These are phyloP conservation scores for Saccharomycopsis sp. DNA, from an alignment of 805 yeast genomes.

Conservation along the genomic window DNA sequence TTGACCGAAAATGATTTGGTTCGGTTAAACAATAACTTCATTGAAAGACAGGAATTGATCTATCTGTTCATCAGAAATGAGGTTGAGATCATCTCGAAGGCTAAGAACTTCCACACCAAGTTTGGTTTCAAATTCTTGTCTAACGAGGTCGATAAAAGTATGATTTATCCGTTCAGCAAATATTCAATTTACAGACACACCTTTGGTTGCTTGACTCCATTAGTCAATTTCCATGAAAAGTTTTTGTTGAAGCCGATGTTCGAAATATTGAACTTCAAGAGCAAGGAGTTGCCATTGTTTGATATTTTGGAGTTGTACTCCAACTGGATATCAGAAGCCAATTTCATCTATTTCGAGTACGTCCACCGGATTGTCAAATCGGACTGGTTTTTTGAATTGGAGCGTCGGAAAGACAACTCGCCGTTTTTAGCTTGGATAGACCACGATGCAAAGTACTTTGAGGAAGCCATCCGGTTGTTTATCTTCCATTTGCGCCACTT, in stretches of 20 bases:
- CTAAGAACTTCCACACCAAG: constrained; percentile 15
- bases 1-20: constrained; percentile 10
- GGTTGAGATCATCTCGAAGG: constrained; percentile 10
- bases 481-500: constrained; percentile 5
- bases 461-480: constrained; percentile 12
- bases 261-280: constrained; percentile 16
- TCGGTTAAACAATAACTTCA: constrained; percentile 6
- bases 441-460: constrained; percentile 7
- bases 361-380: constrained; percentile 12
- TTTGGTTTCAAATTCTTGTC: constrained; percentile 17
- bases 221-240: constrained; percentile 18
- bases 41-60: constrained; percentile 16
- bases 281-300: constrained; percentile 15
- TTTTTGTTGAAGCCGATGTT: constrained; percentile 18
- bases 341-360: constrained; percentile 18
- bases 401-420: constrained; percentile 10
- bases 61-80: constrained; percentile 16
- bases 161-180: constrained; percentile 17
- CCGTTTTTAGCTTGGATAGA: constrained; percentile 11
- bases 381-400: constrained; percentile 20
- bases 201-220: constrained; percentile 20
- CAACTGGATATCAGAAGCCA: constrained; percentile 18
- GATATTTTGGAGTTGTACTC: constrained; percentile 14
- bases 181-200: constrained; percentile 19
- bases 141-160: constrained; percentile 7